These are phyloP conservation scores for Aspergillus neoniger DNA, from an alignment of 2,329 filamentous ascomycete genomes.

Conservation along the genomic window DNA sequence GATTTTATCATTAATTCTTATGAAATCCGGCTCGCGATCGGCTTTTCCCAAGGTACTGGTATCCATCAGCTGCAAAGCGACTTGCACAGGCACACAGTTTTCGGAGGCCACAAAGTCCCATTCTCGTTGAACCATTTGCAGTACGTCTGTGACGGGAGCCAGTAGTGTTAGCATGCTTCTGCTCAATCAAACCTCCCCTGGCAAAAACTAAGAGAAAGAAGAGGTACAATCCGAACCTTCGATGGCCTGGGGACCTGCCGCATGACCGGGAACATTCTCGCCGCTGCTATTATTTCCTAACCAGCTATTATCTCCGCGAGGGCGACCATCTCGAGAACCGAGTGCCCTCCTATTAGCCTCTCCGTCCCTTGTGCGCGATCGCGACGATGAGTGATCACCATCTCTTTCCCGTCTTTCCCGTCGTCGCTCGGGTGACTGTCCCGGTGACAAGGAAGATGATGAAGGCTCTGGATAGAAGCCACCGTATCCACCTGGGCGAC, in stretches of 20 bases:
- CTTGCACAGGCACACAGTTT: slow-evolving; percentile 88
- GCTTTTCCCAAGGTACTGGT: slow-evolving; percentile 89
- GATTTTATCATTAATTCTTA: slow-evolving; percentile 80
- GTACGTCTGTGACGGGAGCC: slow-evolving; percentile 52
- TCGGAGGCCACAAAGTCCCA: slow-evolving; percentile 91
- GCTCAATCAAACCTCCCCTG: neutral
- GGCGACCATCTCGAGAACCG: slow-evolving; percentile 29
- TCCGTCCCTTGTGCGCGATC: slow-evolving; percentile 39
- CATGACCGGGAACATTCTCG: slow-evolving; percentile 20
- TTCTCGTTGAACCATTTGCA: slow-evolving; percentile 81
- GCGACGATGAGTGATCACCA: slow-evolving; percentile 34
- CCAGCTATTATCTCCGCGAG: slow-evolving; percentile 25
- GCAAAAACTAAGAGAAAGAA: neutral
- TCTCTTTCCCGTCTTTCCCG: slow-evolving; percentile 36
- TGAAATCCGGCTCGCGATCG: slow-evolving; percentile 82
- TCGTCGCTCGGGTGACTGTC: slow-evolving; percentile 35
- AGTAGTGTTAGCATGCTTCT: neutral
- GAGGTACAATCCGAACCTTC: slow-evolving; percentile 33
- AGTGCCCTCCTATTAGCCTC: slow-evolving; percentile 32
- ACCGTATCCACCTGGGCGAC: slow-evolving; percentile 47
- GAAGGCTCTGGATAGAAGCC: slow-evolving; percentile 42
- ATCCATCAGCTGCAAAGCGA: slow-evolving; percentile 93
- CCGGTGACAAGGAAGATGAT: slow-evolving; percentile 28
- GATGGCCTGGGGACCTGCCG: slow-evolving; percentile 36
- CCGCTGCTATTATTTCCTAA: slow-evolving; percentile 25